These are phyloP conservation scores for Dioscorea dumetorum DNA, from an alignment of 106 monocot genomes.

Conservation along the genomic window DNA sequence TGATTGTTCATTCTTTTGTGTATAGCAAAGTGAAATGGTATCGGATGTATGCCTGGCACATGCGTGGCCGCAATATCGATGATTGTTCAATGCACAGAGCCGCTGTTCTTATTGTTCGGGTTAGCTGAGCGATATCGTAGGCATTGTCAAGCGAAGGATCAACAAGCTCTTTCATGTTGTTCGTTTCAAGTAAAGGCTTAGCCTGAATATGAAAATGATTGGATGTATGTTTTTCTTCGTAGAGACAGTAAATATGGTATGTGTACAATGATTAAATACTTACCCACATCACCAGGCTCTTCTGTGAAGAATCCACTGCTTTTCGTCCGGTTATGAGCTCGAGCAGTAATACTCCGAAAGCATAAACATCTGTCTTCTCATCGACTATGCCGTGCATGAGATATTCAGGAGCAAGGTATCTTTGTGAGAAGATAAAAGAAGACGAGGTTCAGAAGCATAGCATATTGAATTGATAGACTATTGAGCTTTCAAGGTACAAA, in stretches of 20 bases:
- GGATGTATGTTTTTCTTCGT: not conserved
- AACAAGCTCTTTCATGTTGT: slow-evolving; percentile 27
- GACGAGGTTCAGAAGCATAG: not conserved
- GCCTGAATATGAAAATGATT: slow-evolving; percentile 27
- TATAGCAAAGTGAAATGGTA: not conserved
- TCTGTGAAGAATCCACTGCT: slow-evolving; percentile 48
- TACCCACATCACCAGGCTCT: slow-evolving; percentile 78
- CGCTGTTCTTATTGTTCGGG: slow-evolving; percentile 16
- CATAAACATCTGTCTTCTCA: slow-evolving; percentile 81
- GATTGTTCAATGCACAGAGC: slow-evolving; percentile 54
- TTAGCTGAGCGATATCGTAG: slow-evolving; percentile 36
- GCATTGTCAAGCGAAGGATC: slow-evolving; percentile 49
- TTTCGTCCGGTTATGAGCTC: slow-evolving; percentile 73
- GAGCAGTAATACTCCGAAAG: slow-evolving; percentile 64
- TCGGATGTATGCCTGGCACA: slow-evolving; percentile 43
- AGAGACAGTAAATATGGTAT: no score
- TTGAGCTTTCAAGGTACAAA: slow-evolving; percentile 9
- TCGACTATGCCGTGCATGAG: slow-evolving; percentile 65
- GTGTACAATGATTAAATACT: not conserved
- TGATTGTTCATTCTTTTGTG: not conserved
- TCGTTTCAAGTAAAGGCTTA: slow-evolving; percentile 49
- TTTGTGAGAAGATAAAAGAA: slow-evolving; percentile 15
- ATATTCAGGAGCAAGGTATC: slow-evolving; percentile 83
- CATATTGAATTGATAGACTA: not conserved
- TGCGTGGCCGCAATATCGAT: slow-evolving; percentile 42